phyloP scores from a whole-genome alignment of 2,329 filamentous ascomycete genomes.

The Stromatinia cepivora region DNA sequence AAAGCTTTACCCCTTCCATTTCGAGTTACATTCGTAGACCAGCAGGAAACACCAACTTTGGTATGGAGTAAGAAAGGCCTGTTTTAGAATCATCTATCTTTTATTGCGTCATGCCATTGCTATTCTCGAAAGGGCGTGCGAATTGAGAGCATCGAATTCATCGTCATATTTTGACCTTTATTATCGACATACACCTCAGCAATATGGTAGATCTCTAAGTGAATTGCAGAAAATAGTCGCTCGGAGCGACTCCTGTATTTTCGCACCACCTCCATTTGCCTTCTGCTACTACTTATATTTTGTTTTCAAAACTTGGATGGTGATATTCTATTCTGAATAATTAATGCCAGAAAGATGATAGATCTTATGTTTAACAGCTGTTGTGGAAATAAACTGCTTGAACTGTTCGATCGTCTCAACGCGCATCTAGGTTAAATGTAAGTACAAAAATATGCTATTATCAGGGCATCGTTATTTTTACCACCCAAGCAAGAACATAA shows the following conservation, averaged over 20 bases:
- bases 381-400: conserved; percentile 27
- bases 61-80: conserved; percentile 26
- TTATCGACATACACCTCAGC: background rate
- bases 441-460: background rate
- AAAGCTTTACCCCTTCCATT: conserved; percentile 21
- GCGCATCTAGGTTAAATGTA: background rate
- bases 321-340: conserved; percentile 20
- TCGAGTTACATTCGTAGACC: conserved; percentile 20
- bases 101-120: conserved; percentile 27
- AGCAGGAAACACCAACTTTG: conserved; percentile 24
- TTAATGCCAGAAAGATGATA: background rate
- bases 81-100: conserved; percentile 26
- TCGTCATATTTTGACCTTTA: conserved; percentile 4
- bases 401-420: conserved; percentile 29
- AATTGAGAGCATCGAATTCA: background rate
- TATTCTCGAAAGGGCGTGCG: conserved; percentile 20
- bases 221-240: conserved; percentile 3
- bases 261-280: background rate
- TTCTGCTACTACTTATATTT: background rate
- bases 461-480: background rate
- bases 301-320: conserved; percentile 22
- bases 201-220: conserved; percentile 1
- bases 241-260: background rate
- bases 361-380: background rate
- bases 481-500: background rate